Conservation (phyloP, 108 stramenopile species). For the Asterionellopsis glacialis region DNA sequence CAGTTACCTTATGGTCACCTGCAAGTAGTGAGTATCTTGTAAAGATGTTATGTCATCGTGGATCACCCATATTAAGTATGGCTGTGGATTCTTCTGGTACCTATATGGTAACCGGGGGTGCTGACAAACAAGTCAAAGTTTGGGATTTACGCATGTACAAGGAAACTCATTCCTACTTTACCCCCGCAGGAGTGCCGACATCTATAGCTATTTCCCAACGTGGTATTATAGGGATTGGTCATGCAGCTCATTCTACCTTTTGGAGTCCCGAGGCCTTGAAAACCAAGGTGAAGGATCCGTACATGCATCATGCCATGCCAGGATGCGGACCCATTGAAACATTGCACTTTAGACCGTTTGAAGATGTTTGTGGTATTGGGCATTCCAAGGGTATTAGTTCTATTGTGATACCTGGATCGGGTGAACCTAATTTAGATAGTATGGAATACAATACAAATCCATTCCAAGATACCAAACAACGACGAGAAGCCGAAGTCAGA, state of each 20-base stretch:
- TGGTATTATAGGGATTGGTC: conserved; percentile 86
- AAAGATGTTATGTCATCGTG: conserved; percentile 89
- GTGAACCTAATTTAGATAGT: conserved; percentile 94
- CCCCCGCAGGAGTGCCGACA: conserved; percentile 54
- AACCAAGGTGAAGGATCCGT: conserved; percentile 73
- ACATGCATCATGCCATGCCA: conserved; percentile 83
- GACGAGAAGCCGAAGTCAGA: conserved; percentile 94
- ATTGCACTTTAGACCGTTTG: conserved; percentile 91
- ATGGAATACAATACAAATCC: conserved; percentile 91
- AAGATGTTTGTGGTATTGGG: conserved; percentile 97
- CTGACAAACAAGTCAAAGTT: conserved; percentile 79
- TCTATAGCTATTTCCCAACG: conserved; percentile 89
- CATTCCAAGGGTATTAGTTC: conserved; percentile 85
- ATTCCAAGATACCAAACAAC: conserved; percentile 83
- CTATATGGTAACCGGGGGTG: conserved; percentile 89
- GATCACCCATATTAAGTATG: conserved; percentile 68
- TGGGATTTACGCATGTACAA: conserved; percentile 94
- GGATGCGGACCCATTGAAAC: conserved; percentile 61
- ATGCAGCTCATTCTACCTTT: conserved; percentile 83
- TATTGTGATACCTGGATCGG: conserved; percentile 95
- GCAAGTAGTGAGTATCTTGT: conserved; percentile 74
- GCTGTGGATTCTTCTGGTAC: conserved; percentile 79
- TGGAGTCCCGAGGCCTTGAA: conserved; percentile 82
- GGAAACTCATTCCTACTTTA: conserved; percentile 57
- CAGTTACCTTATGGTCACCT: conserved; percentile 97